Evolutionary conservation across 2,329 filamentous ascomycete species (phyloP).

Genomic region (Beauveria australis): DNA sequence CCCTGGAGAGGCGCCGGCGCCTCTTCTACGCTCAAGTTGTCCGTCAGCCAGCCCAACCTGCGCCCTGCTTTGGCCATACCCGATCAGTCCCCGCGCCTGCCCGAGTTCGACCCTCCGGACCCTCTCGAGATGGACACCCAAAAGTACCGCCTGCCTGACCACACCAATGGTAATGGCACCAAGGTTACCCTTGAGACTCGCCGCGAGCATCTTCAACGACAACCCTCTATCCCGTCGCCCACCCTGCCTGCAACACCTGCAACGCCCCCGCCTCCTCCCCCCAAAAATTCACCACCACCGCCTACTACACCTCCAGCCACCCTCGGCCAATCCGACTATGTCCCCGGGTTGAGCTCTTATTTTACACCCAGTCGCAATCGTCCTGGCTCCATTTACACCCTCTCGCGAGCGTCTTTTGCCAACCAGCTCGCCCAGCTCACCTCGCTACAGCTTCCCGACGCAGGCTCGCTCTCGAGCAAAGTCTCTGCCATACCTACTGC

Average conservation of each 20-base stretch:
- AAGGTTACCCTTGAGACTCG: conserved; percentile 52
- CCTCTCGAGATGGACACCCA: conserved; percentile 60
- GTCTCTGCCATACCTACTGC: conserved; percentile 81
- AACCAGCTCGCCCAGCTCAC: conserved; percentile 90
- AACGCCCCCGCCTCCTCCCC: conserved; percentile 29
- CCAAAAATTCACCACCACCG: conserved; percentile 34
- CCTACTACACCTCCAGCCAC: conserved; percentile 16
- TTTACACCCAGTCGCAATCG: conserved; percentile 61
- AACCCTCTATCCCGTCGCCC: conserved; percentile 30
- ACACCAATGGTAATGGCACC: conserved; percentile 59
- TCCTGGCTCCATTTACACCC: conserved; percentile 83
- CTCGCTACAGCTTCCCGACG: conserved; percentile 79
- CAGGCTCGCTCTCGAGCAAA: conserved; percentile 71
- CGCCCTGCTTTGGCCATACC: conserved; percentile 18
- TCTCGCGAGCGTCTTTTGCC: conserved; percentile 85
- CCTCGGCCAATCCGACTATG: conserved; percentile 31
- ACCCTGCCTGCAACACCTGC: conserved; percentile 22
- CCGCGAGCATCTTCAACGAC: conserved; percentile 49
- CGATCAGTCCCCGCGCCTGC: conserved; percentile 31
- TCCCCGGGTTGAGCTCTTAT: conserved; percentile 48
- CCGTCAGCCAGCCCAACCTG: conserved; percentile 17
- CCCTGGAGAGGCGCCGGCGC: conserved; percentile 61
- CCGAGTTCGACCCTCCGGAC: conserved; percentile 42
- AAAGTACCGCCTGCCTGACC: conserved; percentile 67
- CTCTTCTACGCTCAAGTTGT: conserved; percentile 18